Conservation (phyloP, 2,329 filamentous ascomycete genomes). For the Samsoniella hepiali region DNA sequence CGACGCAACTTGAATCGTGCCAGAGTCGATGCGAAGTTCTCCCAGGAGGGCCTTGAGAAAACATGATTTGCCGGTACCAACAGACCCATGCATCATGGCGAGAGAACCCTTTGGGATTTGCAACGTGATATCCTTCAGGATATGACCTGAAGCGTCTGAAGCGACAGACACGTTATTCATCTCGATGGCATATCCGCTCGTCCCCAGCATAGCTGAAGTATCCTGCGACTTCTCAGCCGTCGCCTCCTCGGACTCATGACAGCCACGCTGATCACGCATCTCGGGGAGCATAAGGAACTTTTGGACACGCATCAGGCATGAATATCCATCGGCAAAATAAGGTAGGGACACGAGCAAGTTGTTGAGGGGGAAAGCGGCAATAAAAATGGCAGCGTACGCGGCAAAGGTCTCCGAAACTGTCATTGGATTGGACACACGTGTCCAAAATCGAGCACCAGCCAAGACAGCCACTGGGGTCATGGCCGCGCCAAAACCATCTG, state of each 20-base stretch:
- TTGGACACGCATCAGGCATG: background rate
- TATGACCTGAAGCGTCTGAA: background rate
- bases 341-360: background rate
- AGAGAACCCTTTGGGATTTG: background rate
- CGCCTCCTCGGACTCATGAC: background rate
- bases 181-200: background rate
- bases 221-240: background rate
- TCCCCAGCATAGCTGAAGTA: background rate
- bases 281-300: background rate
- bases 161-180: background rate
- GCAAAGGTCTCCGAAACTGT: background rate
- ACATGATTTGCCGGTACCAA: background rate
- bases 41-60: background rate
- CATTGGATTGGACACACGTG: background rate
- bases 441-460: constrained; percentile 8
- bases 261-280: background rate
- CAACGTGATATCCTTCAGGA: background rate
- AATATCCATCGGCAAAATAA: background rate
- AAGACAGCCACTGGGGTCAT: constrained; percentile 3
- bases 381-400: background rate
- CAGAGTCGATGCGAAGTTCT: background rate
- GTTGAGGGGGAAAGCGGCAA: background rate
- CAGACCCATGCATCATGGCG: background rate
- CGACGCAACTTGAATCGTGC: background rate
- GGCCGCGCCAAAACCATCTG: background rate